Evolutionary conservation across 1,139 yeast genomes (phyloP).

Genomic region (Yamadazyma sp.): DNA sequence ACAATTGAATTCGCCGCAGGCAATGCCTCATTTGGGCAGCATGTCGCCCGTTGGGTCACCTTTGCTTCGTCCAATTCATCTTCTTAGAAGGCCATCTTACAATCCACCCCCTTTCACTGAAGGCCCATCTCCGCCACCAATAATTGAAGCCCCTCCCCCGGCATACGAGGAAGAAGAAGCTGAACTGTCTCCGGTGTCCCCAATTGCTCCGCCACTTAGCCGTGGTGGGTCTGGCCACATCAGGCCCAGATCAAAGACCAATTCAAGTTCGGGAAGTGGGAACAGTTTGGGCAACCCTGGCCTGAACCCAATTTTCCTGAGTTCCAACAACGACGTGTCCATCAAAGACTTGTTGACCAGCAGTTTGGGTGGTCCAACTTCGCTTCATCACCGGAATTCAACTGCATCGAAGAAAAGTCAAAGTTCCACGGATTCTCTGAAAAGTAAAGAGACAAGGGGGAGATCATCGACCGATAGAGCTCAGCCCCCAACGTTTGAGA

Average conservation of each 20-base stretch:
- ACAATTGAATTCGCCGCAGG: conserved; percentile 56
- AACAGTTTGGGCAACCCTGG: not conserved
- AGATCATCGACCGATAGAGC: not conserved
- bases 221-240: not conserved
- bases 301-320: conserved; percentile 1
- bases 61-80: conserved; percentile 34
- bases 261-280: conserved; percentile 5
- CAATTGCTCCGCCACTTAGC: not conserved
- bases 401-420: conserved; percentile 15
- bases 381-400: conserved; percentile 10
- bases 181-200: not conserved
- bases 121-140: conserved; percentile 27
- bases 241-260: conserved; percentile 11
- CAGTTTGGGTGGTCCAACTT: conserved; percentile 8
- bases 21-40: conserved; percentile 48
- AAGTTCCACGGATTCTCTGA: conserved; percentile 14
- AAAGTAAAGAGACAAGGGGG: not conserved
- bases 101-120: conserved; percentile 48
- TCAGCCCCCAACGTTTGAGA: conserved; percentile 2
- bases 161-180: conserved; percentile 31
- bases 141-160: conserved; percentile 37
- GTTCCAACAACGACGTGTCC: conserved; percentile 15
- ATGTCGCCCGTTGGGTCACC: conserved; percentile 42
- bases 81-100: conserved; percentile 35
- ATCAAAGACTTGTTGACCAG: conserved; percentile 23